Conservation (phyloP, 345 rosid genomes). For the Moringa oleifera region DNA sequence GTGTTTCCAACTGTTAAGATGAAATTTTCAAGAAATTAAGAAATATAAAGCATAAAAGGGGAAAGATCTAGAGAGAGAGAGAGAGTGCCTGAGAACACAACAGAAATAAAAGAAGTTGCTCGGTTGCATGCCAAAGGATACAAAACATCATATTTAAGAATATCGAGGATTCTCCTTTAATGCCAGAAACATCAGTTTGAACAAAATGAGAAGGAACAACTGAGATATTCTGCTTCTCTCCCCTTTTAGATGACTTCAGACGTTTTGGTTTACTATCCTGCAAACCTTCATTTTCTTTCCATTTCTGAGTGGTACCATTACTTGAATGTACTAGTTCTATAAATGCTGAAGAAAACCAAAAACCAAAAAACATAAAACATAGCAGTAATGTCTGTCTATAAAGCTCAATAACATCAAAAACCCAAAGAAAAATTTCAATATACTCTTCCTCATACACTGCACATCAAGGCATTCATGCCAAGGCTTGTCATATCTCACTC, state of each 20-base stretch:
- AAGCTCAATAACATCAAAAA: not conserved
- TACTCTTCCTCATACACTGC: slow-evolving; percentile 51
- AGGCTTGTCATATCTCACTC: slow-evolving; percentile 94
- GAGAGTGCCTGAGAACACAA: not conserved
- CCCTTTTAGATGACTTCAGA: slow-evolving; percentile 38
- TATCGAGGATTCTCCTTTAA: slow-evolving; percentile 71
- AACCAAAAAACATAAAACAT: not conserved
- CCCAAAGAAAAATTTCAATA: not conserved
- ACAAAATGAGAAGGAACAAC: slow-evolving; percentile 78
- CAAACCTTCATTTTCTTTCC: slow-evolving; percentile 38
- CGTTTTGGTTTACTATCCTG: slow-evolving; percentile 31
- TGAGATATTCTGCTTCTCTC: slow-evolving; percentile 49
- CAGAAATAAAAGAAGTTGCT: too few species aligned
- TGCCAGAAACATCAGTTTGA: slow-evolving; percentile 73
- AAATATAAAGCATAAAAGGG: too few species aligned
- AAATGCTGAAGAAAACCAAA: slow-evolving; percentile 51
- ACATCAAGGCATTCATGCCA: slow-evolving; percentile 98
- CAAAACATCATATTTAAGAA: slow-evolving; percentile 81
- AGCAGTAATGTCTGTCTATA: not conserved
- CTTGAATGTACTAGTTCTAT: slow-evolving; percentile 77
- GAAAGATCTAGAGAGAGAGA: not conserved
- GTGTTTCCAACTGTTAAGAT: too few species aligned
- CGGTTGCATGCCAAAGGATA: slow-evolving; percentile 51
- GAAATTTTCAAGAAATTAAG: too few species aligned
- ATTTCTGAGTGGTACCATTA: slow-evolving; percentile 86